These are phyloP conservation scores for Lachnellula arida DNA, from an alignment of 2,329 filamentous ascomycete species.

Conservation along the genomic window DNA sequence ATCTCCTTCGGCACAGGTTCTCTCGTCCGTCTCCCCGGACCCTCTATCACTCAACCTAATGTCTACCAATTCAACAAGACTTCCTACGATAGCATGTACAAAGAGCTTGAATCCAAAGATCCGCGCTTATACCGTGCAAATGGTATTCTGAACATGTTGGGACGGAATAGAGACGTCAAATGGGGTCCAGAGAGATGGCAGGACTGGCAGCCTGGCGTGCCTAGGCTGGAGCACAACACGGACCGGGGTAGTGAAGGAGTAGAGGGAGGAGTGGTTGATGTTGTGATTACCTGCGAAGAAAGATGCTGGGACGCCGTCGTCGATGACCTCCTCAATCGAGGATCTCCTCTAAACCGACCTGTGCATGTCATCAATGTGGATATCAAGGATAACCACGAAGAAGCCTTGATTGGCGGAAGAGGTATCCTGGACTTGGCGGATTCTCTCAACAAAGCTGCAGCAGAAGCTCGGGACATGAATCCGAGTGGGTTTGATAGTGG, in stretches of 20 bases:
- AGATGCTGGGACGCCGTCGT: conserved; percentile 97
- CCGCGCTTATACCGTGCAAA: conserved; percentile 83
- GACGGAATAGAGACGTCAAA: conserved; percentile 86
- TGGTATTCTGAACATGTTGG: conserved; percentile 92
- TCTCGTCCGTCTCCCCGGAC: conserved; percentile 86
- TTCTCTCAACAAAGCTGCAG: conserved; percentile 74
- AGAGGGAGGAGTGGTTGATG: conserved; percentile 84
- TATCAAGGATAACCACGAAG: conserved; percentile 97
- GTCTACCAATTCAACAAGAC: conserved; percentile 98
- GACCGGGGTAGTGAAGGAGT: conserved; percentile 77
- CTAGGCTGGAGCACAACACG: conserved; percentile 68
- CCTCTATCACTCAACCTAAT: conserved; percentile 87
- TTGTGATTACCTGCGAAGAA: conserved; percentile 97
- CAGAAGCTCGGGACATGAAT: conserved; percentile 65
- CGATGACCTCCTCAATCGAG: conserved; percentile 84
- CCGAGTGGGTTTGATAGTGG: conserved; percentile 65
- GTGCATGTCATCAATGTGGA: conserved; percentile 99
- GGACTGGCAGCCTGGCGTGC: conserved; percentile 88
- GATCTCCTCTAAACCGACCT: conserved; percentile 80
- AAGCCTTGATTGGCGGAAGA: conserved; percentile 82
- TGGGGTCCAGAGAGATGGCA: conserved; percentile 97
- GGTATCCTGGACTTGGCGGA: conserved; percentile 91
- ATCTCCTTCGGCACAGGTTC: conserved; percentile 97
- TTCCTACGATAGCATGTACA: conserved; percentile 91
- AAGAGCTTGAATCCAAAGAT: conserved; percentile 83